These are phyloP conservation scores for Alternaria brassicicola DNA, from an alignment of 2,329 filamentous ascomycete genomes.

Conservation along the genomic window DNA sequence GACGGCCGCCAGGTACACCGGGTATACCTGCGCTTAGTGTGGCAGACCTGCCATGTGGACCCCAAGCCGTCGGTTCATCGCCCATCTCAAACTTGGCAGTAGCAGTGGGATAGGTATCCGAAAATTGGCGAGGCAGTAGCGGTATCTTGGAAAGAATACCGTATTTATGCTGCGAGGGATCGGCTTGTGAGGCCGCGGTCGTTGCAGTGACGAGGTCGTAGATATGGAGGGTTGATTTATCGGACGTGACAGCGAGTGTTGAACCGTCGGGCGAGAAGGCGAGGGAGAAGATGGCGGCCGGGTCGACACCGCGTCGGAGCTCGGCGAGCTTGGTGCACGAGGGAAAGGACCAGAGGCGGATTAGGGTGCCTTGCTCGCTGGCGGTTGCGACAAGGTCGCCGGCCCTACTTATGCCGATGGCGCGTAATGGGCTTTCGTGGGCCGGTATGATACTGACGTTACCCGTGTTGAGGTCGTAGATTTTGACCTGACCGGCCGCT, in stretches of 20 bases:
- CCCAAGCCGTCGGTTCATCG: conserved; percentile 63
- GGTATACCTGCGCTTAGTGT: conserved; percentile 56
- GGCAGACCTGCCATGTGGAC: conserved; percentile 36
- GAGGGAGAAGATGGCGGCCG: conserved; percentile 83
- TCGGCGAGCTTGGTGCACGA: conserved; percentile 84
- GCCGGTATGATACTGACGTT: conserved; percentile 94
- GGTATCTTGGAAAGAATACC: conserved; percentile 83
- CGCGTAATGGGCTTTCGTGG: conserved; percentile 78
- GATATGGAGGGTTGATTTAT: conserved; percentile 94
- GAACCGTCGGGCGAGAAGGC: conserved; percentile 82
- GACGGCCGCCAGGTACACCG: conserved; percentile 61
- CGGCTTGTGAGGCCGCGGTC: conserved; percentile 7
- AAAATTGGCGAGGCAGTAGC: conserved; percentile 83
- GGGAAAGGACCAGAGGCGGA: conserved; percentile 81
- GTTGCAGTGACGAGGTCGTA: conserved; percentile 73
- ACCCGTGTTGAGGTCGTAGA: conserved; percentile 77
- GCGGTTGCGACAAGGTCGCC: conserved; percentile 85
- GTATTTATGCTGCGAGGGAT: conserved; percentile 66
- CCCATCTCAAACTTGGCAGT: conserved; percentile 82
- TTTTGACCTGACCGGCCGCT: conserved; percentile 83
- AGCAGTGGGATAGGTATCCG: conserved; percentile 85
- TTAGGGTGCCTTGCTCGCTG: conserved; percentile 88
- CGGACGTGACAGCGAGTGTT: conserved; percentile 88
- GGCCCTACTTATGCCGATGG: conserved; percentile 79
- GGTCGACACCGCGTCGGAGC: conserved; percentile 86